Evolutionary conservation across 1,139 yeast species (phyloP), one percentile per base, ranked within the genome.

Genomic region (Eremothecium gossypii): DNA sequence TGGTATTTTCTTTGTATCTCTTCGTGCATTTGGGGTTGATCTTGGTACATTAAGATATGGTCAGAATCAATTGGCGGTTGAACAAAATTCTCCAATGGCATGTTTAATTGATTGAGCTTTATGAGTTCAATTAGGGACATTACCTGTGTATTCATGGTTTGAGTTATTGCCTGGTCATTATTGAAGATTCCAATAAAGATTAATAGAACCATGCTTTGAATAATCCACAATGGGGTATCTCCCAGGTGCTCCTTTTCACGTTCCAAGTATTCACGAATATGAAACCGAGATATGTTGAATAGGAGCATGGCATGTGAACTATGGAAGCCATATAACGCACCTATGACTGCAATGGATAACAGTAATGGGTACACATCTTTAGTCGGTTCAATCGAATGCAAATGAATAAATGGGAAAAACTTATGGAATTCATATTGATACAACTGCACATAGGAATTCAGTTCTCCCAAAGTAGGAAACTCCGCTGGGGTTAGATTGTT

Each of bases 311-410:
- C 83, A 56, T 83, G 83, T 32, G 79, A 68, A 23, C 84, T 83
- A 59, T 87, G 94, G 63, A 83, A 85, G 1, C 84, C 77, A 55
- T 85, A 85, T 26, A 87, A 68, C 0, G 96, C 95, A 35, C 97
- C 97, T 46, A 87, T 76, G 17, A 95, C 83, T 1, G 94, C 83
- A 76, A 87, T 83, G 9, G 91, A 76, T 42, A 86, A 66, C n/a
- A 86, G 61, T 42, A 87, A 66, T 1, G 95, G 91, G 45, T 83
- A 77, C 57, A 83, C 82, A 12, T 75, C 77, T 54, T 71, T 64
- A 0, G 76, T 71, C 45, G 78, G 76, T 46, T 72, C 66, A 45
- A 83, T 68, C 2, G 87, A 71, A 9, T 83, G 81, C 39, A 85
- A 69, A 62, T 86, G 96, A 50, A 87, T 74, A 59, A 86, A 86